Percentiles rank a stretch among this genome's conserved stretches.
Evolutionary conservation across 1,139 yeast genomes (phyloP).

Genomic region (Geotrichum fermentans): DNA sequence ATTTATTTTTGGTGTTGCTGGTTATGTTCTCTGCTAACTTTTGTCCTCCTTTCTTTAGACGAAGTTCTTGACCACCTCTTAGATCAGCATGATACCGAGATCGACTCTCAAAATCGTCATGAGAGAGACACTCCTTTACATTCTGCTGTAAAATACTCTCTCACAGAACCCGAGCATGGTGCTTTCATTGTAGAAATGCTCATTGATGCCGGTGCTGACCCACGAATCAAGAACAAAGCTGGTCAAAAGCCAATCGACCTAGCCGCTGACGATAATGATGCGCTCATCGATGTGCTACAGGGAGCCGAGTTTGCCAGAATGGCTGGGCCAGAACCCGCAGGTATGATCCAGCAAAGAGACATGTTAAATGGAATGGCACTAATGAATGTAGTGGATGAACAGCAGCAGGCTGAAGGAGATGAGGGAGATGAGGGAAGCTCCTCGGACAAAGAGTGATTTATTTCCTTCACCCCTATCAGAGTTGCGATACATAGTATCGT

Average conservation of each 20-base stretch:
- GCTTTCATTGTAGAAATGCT: slow-evolving; percentile 69
- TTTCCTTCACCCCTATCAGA: too few species aligned
- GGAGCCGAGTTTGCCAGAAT: slow-evolving; percentile 72
- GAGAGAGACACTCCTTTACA: slow-evolving; percentile 90
- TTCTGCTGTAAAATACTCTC: slow-evolving; percentile 69
- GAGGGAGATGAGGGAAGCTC: slow-evolving; percentile 26
- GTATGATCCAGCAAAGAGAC: neutral
- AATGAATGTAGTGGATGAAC: neutral
- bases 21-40: neutral
- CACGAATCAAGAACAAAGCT: slow-evolving; percentile 52
- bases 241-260: slow-evolving; percentile 74
- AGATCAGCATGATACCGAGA: slow-evolving; percentile 87
- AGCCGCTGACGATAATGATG: slow-evolving; percentile 49
- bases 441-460: slow-evolving; percentile 16
- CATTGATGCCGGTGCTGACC: slow-evolving; percentile 90
- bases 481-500: too few species aligned
- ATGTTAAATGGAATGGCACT: neutral
- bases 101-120: slow-evolving; percentile 67
- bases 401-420: slow-evolving; percentile 22
- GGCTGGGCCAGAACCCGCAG: slow-evolving; percentile 28
- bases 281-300: slow-evolving; percentile 59
- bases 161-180: slow-evolving; percentile 82
- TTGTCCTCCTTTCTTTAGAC: slow-evolving; percentile 20
- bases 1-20: neutral
- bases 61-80: slow-evolving; percentile 78